Evolutionary conservation across 768 basidiomycete species (phyloP).

Genomic region (Termitomyces sp.): DNA sequence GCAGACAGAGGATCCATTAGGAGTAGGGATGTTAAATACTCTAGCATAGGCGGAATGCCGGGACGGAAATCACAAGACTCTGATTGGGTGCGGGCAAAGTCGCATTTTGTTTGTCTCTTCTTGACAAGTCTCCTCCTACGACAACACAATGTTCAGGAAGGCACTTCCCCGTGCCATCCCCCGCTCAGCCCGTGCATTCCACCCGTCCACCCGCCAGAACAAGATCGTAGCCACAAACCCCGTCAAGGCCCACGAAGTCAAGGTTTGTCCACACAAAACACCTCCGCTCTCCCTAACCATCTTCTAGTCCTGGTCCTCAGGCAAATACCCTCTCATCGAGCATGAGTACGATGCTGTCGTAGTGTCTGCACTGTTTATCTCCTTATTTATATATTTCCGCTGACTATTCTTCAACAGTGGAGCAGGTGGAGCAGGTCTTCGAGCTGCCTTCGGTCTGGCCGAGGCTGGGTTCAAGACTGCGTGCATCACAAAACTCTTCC

Average conservation of each 20-base stretch:
- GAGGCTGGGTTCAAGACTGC: constrained; percentile 99
- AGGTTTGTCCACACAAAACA: constrained; percentile 37
- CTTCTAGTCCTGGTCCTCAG: constrained; percentile 66
- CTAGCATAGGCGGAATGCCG: constrained; percentile 10
- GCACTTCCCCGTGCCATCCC: constrained; percentile 48
- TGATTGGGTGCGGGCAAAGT: constrained; percentile 27
- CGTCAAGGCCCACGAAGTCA: constrained; percentile 76
- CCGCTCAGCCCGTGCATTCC: constrained; percentile 55
- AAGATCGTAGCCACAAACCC: constrained; percentile 68
- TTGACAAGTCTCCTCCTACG: constrained; percentile 15
- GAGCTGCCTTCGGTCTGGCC: constrained; percentile 97
- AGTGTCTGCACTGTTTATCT: constrained; percentile 63
- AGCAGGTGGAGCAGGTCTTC: constrained; percentile 95
- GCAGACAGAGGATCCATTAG: constrained; percentile 37
- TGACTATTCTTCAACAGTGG: constrained; percentile 46
- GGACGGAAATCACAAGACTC: constrained; percentile 31
- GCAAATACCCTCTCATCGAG: constrained; percentile 95
- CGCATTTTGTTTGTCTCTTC: constrained; percentile 18
- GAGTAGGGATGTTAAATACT: constrained; percentile 19
- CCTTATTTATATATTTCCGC: background rate
- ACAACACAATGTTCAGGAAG: constrained; percentile 56
- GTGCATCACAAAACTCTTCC: constrained; percentile 98
- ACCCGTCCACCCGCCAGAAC: constrained; percentile 52
- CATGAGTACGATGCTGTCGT: constrained; percentile 99
- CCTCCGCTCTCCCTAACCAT: constrained; percentile 13